Base-by-base conservation (phyloP, 345 rosid genomes). In the Kernera saxatilis region DNA sequence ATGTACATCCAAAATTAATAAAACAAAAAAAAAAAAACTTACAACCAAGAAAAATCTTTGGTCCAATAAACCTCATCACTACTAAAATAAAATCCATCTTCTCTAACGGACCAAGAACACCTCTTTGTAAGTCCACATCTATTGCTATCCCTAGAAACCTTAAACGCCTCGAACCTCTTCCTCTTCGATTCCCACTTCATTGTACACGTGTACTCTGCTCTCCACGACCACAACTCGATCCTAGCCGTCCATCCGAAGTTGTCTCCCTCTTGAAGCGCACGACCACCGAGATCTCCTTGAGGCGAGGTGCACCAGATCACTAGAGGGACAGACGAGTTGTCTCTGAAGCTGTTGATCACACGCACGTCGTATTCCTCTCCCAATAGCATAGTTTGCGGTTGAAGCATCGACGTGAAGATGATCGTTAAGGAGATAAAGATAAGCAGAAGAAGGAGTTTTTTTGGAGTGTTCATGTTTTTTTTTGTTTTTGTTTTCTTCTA, bases 261-360 rank as follows among this genome's bases (percentile, higher is more conserved):
- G 3, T 93, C 98, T 6, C 98, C 96, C 62, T 88, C 97, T 72
- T 93, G 97, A 25, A 93, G 90, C 4, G 98, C 97, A 1, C 97
- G 91, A 26, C 98, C 92, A n/a, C 98, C 98, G 4, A 93, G 79
- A 45, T 93, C 97, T 22, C 73, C 76, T 18, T 73, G 81, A 12
- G 80, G 75, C 3, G 88, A 86, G 6, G 82, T 73, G 80, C 98
- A 93, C 98, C 98, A 93, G 21, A 93, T 87, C 64, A 93, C 90
- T 18, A 93, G 74, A 8, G 97, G 93, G 29, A 87, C 64, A 1
- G 98, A 93, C 0, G 98, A 93, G 84, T 93, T 93, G 88, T 81
- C 86, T 1, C 78, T 75, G 73, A 93, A 93, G 64, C 86, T 93
- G 65, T 90, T 93, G 76, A 93, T 86, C 10, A 93, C 90, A 7